Base-by-base conservation (phyloP, 2,329 filamentous ascomycete species). In the Penicillium sp. region DNA sequence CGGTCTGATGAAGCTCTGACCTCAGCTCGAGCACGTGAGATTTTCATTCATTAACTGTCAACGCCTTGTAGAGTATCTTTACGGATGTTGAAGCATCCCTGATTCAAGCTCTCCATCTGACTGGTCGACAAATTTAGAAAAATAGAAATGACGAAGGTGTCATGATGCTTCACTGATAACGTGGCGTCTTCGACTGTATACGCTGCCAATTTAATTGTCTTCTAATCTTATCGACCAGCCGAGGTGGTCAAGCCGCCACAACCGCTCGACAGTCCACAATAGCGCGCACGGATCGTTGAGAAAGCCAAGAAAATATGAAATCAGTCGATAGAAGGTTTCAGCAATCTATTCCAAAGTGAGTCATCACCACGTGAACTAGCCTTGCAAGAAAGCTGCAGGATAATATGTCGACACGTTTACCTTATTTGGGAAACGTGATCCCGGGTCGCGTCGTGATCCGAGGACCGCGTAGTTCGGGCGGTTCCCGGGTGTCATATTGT, bases 251-350 rank as follows among this genome's bases (percentile, higher is more conserved):
- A 59, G 48, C 64, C 59, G 62, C 64, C 56, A 65, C 58, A 64
- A 53, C 64, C 62, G 61, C 64, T 43, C 46, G n/a, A 37, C 33
- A 37, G 18, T 53, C 48, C 26, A 61, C 45, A 50, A 55, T 55
- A 59, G 29, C 49, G 51, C 55, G 58, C 64, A 60, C 64, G 59
- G 63, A 60, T 65, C 41, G 25, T 11, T 45, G 51, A 52, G 48
- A 55, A 52, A 49, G 23, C 33, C 46, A 26, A 33, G 31, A 37
- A 25, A 23, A 52, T 29, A 51, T 31, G 57, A 33, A 22, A 46
- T 55, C 41, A 54, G 45, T 48, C 37, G 40, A 33, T 14, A 25
- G 37, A 51, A 18, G 9, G 23, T 47, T 22, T 33, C 25, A 14
- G 4, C 37, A 44, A 31, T 31, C 25, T n/a, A 27, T 26, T 47